These are phyloP conservation scores for Eucalyptus sp. DNA, from an alignment of 345 rosid genomes.

Conservation along the genomic window DNA sequence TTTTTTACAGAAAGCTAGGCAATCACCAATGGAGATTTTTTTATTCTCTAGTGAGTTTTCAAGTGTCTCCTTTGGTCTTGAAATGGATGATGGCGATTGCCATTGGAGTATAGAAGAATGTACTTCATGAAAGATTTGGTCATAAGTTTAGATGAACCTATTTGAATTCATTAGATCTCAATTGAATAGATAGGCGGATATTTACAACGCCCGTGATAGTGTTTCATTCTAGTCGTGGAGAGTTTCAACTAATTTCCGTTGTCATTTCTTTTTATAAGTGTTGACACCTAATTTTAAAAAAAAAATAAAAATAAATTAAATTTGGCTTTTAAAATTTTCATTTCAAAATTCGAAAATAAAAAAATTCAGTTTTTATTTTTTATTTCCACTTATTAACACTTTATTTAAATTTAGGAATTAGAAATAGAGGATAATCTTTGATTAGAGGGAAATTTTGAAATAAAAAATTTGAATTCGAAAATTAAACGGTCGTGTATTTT, in stretches of 20 bases:
- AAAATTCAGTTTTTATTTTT: too few relatives aligned
- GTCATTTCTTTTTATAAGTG: not conserved
- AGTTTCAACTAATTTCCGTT: not conserved
- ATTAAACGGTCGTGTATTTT: too few relatives aligned
- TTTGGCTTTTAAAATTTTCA: too few relatives aligned
- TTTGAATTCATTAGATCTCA: not conserved
- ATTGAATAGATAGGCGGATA: fast-evolving
- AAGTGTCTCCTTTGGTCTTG: not conserved
- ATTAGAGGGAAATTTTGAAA: too few relatives aligned
- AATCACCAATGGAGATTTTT: not conserved
- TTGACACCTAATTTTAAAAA: too few relatives aligned
- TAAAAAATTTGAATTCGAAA: too few relatives aligned
- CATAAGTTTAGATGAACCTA: not conserved
- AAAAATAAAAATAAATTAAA: too few relatives aligned
- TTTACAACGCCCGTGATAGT: not conserved
- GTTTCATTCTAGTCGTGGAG: fast-evolving
- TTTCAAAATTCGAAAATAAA: too few relatives aligned
- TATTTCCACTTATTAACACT: too few relatives aligned
- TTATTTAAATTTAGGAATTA: too few relatives aligned
- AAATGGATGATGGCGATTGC: not conserved
- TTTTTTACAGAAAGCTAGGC: not conserved
- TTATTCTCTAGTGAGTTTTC: not conserved
- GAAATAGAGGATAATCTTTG: too few relatives aligned
- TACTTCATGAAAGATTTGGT: not conserved
- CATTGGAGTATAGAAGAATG: not conserved